Percentiles rank a stretch among this genome's conserved stretches.
These are phyloP conservation scores for Eucalyptus pauciflora DNA, from an alignment of 345 rosid genomes.

Conservation along the genomic window DNA sequence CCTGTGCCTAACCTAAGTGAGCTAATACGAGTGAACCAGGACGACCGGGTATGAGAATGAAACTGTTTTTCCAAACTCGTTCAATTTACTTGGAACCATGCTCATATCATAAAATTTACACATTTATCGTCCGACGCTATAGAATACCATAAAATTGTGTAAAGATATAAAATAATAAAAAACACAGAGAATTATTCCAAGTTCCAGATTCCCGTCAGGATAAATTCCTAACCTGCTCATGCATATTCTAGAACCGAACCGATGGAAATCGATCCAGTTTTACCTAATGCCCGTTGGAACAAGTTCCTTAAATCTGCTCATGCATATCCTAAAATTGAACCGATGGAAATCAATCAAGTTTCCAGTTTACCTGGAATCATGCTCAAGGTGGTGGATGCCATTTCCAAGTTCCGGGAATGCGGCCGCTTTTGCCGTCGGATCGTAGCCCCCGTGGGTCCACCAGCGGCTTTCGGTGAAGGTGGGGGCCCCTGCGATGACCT, in stretches of 20 bases:
- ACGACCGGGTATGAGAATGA: fast-evolving
- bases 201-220: fast-evolving
- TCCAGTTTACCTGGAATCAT: too few relatives aligned
- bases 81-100: fast-evolving
- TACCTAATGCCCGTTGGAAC: fast-evolving
- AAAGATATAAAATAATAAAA: too few relatives aligned
- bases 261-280: too few relatives aligned
- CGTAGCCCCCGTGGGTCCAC: not conserved
- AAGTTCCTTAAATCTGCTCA: too few relatives aligned
- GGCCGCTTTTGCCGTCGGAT: not conserved
- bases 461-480: not conserved
- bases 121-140: fast-evolving
- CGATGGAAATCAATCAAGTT: too few relatives aligned
- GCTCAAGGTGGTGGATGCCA: not conserved
- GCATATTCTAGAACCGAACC: too few relatives aligned
- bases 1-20: fast-evolving
- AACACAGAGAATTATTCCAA: fast-evolving
- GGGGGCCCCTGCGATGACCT: not conserved
- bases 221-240: too few relatives aligned
- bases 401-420: not conserved
- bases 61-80: not conserved
- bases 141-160: too few relatives aligned
- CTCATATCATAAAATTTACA: too few relatives aligned
- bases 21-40: fast-evolving
- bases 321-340: too few relatives aligned